Evolutionary conservation across 106 monocot species (phyloP).

Genomic region (Phalaenopsis aphrodite): DNA sequence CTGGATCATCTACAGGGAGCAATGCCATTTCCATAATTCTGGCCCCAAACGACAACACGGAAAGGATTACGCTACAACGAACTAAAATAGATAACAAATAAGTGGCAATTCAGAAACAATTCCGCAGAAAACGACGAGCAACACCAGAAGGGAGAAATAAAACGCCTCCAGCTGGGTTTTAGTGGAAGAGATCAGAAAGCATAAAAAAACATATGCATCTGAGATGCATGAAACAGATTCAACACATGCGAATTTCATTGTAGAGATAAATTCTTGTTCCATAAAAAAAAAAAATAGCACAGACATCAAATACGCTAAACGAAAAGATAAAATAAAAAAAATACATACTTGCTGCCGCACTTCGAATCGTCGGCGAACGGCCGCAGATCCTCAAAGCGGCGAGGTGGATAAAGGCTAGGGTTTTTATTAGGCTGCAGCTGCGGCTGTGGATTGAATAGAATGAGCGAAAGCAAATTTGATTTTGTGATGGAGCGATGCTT

Average conservation of each 20-base stretch:
- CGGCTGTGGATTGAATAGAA: background rate
- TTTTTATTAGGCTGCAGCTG: background rate
- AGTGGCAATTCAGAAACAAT: background rate
- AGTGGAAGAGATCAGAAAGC: background rate
- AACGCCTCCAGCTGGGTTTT: background rate
- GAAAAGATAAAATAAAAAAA: background rate
- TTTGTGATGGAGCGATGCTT: background rate
- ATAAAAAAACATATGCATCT: background rate
- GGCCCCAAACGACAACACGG: background rate
- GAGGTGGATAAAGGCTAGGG: background rate
- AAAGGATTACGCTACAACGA: background rate
- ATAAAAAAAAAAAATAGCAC: background rate
- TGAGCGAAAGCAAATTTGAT: background rate
- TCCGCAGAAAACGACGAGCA: background rate
- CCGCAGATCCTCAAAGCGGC: background rate
- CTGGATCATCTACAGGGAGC: background rate
- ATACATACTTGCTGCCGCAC: background rate
- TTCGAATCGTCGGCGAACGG: background rate
- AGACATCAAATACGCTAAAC: background rate
- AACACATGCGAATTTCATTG: background rate
- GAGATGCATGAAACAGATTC: background rate
- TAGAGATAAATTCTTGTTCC: background rate
- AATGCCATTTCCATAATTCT: background rate
- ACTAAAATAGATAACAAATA: background rate
- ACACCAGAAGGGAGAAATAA: background rate